Conservation (phyloP, 1,284 basidiomycete species). For the Irpex sp. region DNA sequence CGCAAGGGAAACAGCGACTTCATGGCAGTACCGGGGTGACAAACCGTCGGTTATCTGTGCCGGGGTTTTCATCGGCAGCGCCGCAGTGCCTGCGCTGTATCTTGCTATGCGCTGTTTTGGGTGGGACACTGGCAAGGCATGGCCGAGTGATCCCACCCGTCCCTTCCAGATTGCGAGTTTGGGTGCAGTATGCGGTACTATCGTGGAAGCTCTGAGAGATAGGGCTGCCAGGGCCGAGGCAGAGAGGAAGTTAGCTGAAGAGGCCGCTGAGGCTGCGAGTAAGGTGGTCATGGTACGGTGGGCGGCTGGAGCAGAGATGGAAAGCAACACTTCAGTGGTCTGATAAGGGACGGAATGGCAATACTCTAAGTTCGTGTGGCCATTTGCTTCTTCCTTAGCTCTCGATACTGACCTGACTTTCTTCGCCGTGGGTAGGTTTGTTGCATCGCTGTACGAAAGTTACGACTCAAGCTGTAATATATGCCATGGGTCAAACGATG, state of each 20-base stretch:
- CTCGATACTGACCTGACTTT: no score
- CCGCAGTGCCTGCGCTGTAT: not conserved
- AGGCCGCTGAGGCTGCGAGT: not conserved
- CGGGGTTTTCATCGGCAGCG: not conserved
- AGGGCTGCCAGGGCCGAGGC: not conserved
- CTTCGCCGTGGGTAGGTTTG: no score
- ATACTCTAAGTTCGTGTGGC: no score
- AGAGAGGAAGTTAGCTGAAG: not conserved
- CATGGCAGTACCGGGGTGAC: not conserved
- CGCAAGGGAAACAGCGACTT: not conserved
- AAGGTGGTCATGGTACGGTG: no score
- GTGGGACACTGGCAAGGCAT: not conserved
- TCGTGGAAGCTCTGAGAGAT: not conserved
- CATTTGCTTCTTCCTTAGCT: no score
- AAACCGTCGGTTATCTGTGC: not conserved
- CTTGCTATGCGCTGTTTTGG: not conserved
- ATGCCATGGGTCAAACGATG: no score
- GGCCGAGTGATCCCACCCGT: not conserved
- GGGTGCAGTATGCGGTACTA: not conserved
- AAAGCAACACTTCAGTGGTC: no score
- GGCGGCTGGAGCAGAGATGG: no score
- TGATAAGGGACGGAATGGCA: no score
- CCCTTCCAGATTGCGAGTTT: not conserved
- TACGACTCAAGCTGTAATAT: no score
- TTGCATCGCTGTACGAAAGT: no score